These are phyloP conservation scores for Rhynchosporium graminicola DNA, from an alignment of 2,329 filamentous ascomycete species.

Conservation along the genomic window DNA sequence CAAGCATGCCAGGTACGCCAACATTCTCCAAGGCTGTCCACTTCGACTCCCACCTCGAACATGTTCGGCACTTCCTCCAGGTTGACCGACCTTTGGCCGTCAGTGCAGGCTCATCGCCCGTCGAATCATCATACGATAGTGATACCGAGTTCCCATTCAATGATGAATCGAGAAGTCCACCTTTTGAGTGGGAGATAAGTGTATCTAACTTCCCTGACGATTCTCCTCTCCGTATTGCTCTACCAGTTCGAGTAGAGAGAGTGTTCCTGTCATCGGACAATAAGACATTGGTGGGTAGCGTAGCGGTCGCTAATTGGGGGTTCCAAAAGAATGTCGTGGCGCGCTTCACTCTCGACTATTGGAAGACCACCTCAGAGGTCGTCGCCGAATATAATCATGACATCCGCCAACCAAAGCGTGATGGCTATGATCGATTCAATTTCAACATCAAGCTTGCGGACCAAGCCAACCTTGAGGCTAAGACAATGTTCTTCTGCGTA, in stretches of 20 bases:
- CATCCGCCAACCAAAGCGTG: conserved; percentile 65
- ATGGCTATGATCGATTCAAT: conserved; percentile 83
- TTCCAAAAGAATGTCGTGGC: conserved; percentile 90
- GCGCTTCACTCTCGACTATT: conserved; percentile 94
- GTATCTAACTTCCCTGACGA: conserved; percentile 80
- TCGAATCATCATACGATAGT: conserved; percentile 76
- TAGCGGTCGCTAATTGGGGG: conserved; percentile 83
- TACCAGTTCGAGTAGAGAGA: conserved; percentile 78
- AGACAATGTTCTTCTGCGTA: conserved; percentile 90
- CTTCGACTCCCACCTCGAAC: conserved; percentile 94
- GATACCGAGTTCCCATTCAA: conserved; percentile 88
- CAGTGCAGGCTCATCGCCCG: conserved; percentile 89
- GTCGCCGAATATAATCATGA: conserved; percentile 84
- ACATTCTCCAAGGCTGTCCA: conserved; percentile 97
- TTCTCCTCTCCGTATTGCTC: conserved; percentile 58
- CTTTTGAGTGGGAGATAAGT: conserved; percentile 84
- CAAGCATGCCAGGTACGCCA: conserved; percentile 96
- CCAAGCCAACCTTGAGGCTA: conserved; percentile 84
- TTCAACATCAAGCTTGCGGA: conserved; percentile 94
- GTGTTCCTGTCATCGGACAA: conserved; percentile 88
- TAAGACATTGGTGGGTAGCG: conserved; percentile 78
- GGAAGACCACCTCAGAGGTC: conserved; percentile 97
- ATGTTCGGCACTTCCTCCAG: conserved; percentile 93
- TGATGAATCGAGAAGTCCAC: conserved; percentile 48
- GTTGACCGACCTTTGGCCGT: conserved; percentile 94